Evolutionary conservation across 2,329 filamentous ascomycete species (phyloP).

Genomic region (Fusarium tanahbumbuense): DNA sequence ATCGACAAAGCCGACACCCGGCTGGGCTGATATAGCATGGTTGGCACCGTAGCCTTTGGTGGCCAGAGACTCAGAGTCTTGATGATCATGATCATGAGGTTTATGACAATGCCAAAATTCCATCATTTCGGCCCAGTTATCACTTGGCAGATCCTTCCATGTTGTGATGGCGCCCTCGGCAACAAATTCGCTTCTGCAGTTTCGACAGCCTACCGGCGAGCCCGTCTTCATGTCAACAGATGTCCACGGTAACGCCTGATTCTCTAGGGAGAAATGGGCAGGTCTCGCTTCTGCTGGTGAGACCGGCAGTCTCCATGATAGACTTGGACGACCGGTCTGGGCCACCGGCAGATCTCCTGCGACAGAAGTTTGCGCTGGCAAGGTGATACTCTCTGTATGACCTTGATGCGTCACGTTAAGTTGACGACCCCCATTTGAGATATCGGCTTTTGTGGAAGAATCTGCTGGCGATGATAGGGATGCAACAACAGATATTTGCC

Average conservation of each 20-base stretch:
- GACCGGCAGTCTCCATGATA: conserved; percentile 68
- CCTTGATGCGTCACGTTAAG: conserved; percentile 63
- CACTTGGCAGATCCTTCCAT: conserved; percentile 96
- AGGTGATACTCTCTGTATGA: conserved; percentile 48
- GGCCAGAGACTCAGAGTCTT: conserved; percentile 62
- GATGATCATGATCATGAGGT: conserved; percentile 69
- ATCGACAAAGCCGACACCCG: conserved; percentile 82
- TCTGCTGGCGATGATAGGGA: conserved; percentile 59
- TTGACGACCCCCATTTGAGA: conserved; percentile 59
- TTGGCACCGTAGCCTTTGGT: conserved; percentile 86
- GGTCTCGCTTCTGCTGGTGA: conserved; percentile 41
- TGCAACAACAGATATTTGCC: conserved; percentile 70
- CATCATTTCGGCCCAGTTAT: conserved; percentile 99
- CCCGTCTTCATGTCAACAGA: conserved; percentile 59
- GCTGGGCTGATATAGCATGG: conserved; percentile 74
- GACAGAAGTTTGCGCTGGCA: conserved; percentile 58
- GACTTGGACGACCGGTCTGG: conserved; percentile 46
- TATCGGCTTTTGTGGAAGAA: conserved; percentile 55
- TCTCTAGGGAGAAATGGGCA: conserved; percentile 49
- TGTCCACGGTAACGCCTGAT: conserved; percentile 65
- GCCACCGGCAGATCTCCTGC: conserved; percentile 54
- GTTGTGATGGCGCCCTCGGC: conserved; percentile 54
- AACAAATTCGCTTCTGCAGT: conserved; percentile 56
- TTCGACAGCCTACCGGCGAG: conserved; percentile 58
- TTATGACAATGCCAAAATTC: conserved; percentile 99